Base-by-base conservation (phyloP, 2,329 filamentous ascomycete species). In the Penicillium olsonii region DNA sequence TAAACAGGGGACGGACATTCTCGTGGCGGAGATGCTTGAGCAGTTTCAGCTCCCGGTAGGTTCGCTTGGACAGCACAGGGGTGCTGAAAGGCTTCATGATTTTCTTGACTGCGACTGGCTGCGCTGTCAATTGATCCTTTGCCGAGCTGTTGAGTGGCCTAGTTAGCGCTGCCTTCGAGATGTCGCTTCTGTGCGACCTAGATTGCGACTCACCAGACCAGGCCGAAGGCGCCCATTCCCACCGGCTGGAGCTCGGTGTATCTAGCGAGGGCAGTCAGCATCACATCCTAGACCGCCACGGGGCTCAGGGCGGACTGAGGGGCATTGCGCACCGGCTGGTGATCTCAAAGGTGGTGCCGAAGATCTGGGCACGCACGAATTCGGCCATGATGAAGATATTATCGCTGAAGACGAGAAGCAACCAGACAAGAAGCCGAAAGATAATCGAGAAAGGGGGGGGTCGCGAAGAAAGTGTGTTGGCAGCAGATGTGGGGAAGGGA, bases 41-140 rank as follows among this genome's bases (percentile, higher is more conserved):
- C 56, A 99, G 83, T 80, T 97, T 99, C 69, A 99, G 78, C 75
- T 99, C 94, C 68, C 94, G 87, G 74, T 99, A 99, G 60, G 94
- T 99, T 69, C 94, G 84, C 80, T 99, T 99, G 51, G 94, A 94
- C 40, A 99, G 81, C 51, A 99, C 94, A 1, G 94, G 92, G n/a
- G 94, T 99, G 81, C 92, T 96, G 77, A 99, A 99, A 9, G 94
- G 94, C 80, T 97, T 99, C 92, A 99, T 97, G 69, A 99, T 99
- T 84, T 99, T 99, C 84, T 99, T 99, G 71, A 99, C 92, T 52
- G 94, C 94, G 54, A 99, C 94, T 75, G 92, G 91, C 74, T 96
- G 92, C 71, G 84, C 89, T 53, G 94, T 97, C 75, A 99, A 90
- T 78, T 97, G 92, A 74, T 99, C 94, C 76, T 91, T 92, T 50